Evolutionary conservation across 2,329 filamentous ascomycete species (phyloP), one percentile per base, ranked within the genome.

Genomic region (Beauveria medogensis): DNA sequence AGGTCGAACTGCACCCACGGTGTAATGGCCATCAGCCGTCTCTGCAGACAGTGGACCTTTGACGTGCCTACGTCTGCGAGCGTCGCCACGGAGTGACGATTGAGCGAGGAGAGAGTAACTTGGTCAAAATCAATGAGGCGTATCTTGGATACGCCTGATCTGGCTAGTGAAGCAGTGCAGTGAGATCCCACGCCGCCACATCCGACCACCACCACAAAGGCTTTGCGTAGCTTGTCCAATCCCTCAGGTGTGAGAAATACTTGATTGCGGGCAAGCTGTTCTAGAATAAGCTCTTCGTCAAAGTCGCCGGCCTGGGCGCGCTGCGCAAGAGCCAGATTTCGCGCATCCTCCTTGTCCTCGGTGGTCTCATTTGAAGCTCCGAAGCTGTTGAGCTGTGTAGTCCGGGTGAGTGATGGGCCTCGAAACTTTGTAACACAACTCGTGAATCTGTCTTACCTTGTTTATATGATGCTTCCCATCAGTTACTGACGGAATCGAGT

Each of bases 41-140:
- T 85, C 68, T 87, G 82, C 56, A 99, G 83, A 67, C 91, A 94
- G 60, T 89, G 84, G 1, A 99, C 94, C 75, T 99, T 99, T 9
- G 92, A 86, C 14, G 88, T 91, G 26, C 94, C 94, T 2, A 99
- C 94, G 69, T 99, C 94, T 18, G 91, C 90, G 7, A 97, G 80
- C 0, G 93, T 97, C 5, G 94, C 94, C 1, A 99, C 88, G 9
- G 94, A 92, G 74, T 99, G 94, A n/a, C 94, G 82, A 73, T 99
- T 99, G 59, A 99, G 78, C 3, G 92, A 96, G 65, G 91, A 96
- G 50, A 99, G 80, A 0, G 92, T 96, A 40, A 99, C 93, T 80
- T 99, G 94, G 72, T 99, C 94, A 72, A 99, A 99, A 74, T 99
- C 94, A 66, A 99, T 86, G 43, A 99, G 82, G 1, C 94, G 87